A percentile compares a stretch with the other conserved stretches of the same genome.
phyloP scores from a whole-genome alignment of 2,329 filamentous ascomycete species.

The Fragosphaeria purpurea region DNA sequence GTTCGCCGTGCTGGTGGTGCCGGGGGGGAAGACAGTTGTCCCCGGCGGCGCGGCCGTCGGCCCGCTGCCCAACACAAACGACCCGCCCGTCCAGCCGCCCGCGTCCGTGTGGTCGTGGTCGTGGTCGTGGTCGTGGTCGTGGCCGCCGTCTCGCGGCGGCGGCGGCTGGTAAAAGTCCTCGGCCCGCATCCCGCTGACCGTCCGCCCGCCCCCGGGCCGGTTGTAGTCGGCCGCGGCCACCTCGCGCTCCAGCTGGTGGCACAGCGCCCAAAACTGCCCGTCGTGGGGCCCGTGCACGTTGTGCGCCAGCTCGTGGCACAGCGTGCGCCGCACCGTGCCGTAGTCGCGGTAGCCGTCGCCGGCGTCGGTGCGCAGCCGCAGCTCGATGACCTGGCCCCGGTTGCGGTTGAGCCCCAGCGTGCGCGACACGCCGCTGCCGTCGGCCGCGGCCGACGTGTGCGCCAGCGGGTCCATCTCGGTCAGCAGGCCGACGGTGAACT shows the following conservation, averaged over 20 bases:
- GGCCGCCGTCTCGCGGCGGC: slow-evolving; percentile 33
- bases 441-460: slow-evolving; percentile 62
- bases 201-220: slow-evolving; percentile 51
- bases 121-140: slow-evolving; percentile 33
- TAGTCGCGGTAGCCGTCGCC: slow-evolving; percentile 93
- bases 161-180: slow-evolving; percentile 46
- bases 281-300: slow-evolving; percentile 84
- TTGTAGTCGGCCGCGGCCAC: slow-evolving; percentile 69
- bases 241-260: slow-evolving; percentile 76
- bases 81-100: slow-evolving; percentile 68
- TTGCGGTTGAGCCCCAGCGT: slow-evolving; percentile 85
- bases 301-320: slow-evolving; percentile 92
- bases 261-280: slow-evolving; percentile 79
- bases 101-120: slow-evolving; percentile 53
- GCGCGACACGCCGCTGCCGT: slow-evolving; percentile 60
- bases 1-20: background rate
- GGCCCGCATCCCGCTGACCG: slow-evolving; percentile 57
- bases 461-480: slow-evolving; percentile 91
- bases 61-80: slow-evolving; percentile 60
- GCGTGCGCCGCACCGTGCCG: slow-evolving; percentile 76
- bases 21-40: no score
- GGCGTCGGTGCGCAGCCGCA: slow-evolving; percentile 83
- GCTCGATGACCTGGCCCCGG: slow-evolving; percentile 77
- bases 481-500: slow-evolving; percentile 73
- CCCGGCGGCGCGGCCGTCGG: slow-evolving; percentile 30